Conservation (phyloP, 208 protist species). For the Sergeia podlipaevii region DNA sequence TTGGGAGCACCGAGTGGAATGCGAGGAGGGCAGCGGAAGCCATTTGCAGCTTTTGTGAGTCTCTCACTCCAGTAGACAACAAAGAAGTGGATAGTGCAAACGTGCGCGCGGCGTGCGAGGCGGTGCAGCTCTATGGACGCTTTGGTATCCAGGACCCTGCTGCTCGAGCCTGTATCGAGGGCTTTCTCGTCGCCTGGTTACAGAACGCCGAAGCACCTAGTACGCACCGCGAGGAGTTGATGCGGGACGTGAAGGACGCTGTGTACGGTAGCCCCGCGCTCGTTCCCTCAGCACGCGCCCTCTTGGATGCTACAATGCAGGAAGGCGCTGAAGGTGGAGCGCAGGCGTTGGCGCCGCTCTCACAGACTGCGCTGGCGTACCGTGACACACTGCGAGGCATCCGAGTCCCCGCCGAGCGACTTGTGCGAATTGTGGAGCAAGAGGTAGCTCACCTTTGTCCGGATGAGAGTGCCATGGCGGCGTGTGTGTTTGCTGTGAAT, state of each 20-base stretch:
- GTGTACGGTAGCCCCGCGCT: slow-evolving; percentile 8
- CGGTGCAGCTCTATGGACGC: too few relatives aligned
- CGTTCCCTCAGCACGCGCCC: slow-evolving; percentile 24
- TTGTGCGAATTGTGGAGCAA: too few relatives aligned
- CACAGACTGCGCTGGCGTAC: too few relatives aligned
- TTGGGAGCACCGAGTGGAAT: too few relatives aligned
- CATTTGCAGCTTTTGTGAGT: too few relatives aligned
- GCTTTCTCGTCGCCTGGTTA: background rate
- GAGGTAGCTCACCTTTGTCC: slow-evolving; percentile 3
- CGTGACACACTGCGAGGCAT: background rate
- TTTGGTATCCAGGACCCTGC: background rate
- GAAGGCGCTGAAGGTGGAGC: slow-evolving; percentile 3
- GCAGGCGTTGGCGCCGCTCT: background rate
- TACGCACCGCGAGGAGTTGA: too few relatives aligned
- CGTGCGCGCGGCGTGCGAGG: slow-evolving; percentile 8
- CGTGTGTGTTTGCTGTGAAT: slow-evolving; percentile 16
- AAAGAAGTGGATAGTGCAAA: too few relatives aligned
- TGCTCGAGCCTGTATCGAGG: background rate
- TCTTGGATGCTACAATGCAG: slow-evolving; percentile 18
- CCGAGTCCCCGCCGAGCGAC: too few relatives aligned
- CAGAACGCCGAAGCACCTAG: too few relatives aligned
- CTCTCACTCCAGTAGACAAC: too few relatives aligned
- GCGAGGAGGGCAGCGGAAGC: too few relatives aligned
- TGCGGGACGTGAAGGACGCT: background rate
- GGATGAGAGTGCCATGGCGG: slow-evolving; percentile 17